A percentile compares a stretch with the other conserved stretches of the same genome.
These are phyloP conservation scores for Dothistroma pini DNA, from an alignment of 2,329 filamentous ascomycete genomes.

Conservation along the genomic window DNA sequence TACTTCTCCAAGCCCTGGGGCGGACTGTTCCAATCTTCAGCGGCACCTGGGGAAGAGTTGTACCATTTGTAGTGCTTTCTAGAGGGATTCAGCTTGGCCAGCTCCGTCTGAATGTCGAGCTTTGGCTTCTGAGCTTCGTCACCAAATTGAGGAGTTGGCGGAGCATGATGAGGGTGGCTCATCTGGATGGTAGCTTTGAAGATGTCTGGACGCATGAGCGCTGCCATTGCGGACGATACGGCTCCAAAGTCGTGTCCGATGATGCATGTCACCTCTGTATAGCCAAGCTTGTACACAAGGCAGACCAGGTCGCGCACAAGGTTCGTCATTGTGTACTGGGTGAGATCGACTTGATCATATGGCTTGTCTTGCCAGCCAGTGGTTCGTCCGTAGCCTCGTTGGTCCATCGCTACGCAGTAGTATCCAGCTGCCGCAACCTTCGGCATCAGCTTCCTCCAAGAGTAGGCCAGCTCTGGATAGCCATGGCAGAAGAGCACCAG, in stretches of 20 bases:
- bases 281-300: conserved; percentile 59
- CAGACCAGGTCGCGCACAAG: conserved; percentile 61
- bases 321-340: conserved; percentile 55
- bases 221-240: conserved; percentile 56
- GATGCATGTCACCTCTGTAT: conserved; percentile 55
- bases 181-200: conserved; percentile 61
- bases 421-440: conserved; percentile 58
- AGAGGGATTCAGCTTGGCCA: conserved; percentile 54
- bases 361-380: conserved; percentile 55
- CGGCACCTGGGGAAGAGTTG: conserved; percentile 51
- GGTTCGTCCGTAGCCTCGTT: conserved; percentile 65
- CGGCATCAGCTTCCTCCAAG: conserved; percentile 63
- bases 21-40: conserved; percentile 47
- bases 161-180: conserved; percentile 61
- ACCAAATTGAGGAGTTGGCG: conserved; percentile 49
- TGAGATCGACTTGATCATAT: conserved; percentile 53
- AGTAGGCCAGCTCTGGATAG: conserved; percentile 66
- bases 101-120: conserved; percentile 53
- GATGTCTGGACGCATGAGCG: conserved; percentile 61
- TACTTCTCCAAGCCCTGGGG: conserved; percentile 56
- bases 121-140: conserved; percentile 34
- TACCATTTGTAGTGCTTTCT: conserved; percentile 69
- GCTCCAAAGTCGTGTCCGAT: conserved; percentile 67
- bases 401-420: conserved; percentile 64
- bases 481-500: conserved; percentile 63